These are phyloP conservation scores for Ophiostoma pallidulum DNA, from an alignment of 2,329 filamentous ascomycete species.

Conservation along the genomic window DNA sequence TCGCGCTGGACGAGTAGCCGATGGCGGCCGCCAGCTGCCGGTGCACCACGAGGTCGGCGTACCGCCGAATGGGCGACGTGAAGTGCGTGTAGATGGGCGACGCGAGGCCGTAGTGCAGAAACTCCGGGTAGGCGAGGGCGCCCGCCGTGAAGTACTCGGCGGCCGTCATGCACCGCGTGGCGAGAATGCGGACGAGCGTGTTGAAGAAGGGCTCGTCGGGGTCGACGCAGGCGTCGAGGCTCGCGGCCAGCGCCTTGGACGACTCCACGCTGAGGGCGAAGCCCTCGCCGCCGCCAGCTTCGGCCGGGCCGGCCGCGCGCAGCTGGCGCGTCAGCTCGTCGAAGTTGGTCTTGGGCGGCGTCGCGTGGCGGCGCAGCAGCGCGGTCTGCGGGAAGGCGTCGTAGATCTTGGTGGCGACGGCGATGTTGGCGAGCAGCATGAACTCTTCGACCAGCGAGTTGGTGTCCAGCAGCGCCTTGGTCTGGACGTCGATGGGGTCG, in stretches of 20 bases:
- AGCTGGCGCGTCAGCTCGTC: constrained; percentile 89
- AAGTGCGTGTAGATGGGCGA: constrained; percentile 98
- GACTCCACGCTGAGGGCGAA: constrained; percentile 75
- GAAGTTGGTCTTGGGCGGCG: constrained; percentile 92
- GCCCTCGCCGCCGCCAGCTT: constrained; percentile 48
- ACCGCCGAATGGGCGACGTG: constrained; percentile 91
- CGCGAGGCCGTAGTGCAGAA: constrained; percentile 92
- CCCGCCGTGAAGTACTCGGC: constrained; percentile 97
- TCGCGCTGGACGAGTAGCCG: constrained; percentile 78
- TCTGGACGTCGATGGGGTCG: constrained; percentile 92
- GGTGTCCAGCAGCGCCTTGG: constrained; percentile 85
- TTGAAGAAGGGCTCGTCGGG: constrained; percentile 88
- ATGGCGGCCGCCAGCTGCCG: constrained; percentile 86
- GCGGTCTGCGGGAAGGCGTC: constrained; percentile 90
- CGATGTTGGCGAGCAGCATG: constrained; percentile 97
- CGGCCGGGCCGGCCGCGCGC: constrained; percentile 40
- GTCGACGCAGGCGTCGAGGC: constrained; percentile 77
- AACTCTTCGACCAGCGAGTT: constrained; percentile 98
- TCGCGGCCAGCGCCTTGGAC: constrained; percentile 87
- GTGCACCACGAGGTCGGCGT: constrained; percentile 80
- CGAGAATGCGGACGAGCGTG: constrained; percentile 93
- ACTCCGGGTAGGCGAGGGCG: constrained; percentile 85
- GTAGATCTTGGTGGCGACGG: constrained; percentile 84
- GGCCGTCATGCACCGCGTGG: constrained; percentile 97
- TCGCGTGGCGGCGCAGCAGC: constrained; percentile 80